A percentile compares a stretch with the other conserved stretches of the same genome.
phyloP scores from a whole-genome alignment of 1,284 basidiomycete species.

The Neonothopanus nambi region DNA sequence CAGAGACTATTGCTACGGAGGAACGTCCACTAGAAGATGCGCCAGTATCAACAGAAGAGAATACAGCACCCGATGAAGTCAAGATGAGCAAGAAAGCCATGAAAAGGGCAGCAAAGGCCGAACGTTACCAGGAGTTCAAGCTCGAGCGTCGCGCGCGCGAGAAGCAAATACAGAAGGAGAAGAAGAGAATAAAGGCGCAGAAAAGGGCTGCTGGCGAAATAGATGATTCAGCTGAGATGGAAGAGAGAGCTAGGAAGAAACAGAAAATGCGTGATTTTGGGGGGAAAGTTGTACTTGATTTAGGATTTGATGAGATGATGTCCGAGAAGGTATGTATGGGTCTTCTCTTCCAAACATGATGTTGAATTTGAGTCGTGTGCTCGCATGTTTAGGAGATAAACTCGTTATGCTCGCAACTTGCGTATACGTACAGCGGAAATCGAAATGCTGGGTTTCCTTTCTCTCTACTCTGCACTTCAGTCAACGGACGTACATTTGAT shows the following conservation, averaged over 20 bases:
- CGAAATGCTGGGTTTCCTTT: slow-evolving; percentile 74
- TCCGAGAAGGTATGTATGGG: slow-evolving; percentile 76
- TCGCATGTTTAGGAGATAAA: slow-evolving; percentile 71
- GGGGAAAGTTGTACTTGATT: slow-evolving; percentile 83
- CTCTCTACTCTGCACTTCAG: slow-evolving; percentile 76
- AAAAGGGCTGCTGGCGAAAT: slow-evolving; percentile 58
- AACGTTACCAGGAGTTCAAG: slow-evolving; percentile 67
- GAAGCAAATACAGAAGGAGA: slow-evolving; percentile 70
- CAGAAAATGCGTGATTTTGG: slow-evolving; percentile 53
- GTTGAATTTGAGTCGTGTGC: neutral
- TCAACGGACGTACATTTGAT: slow-evolving; percentile 67
- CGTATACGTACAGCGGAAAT: slow-evolving; percentile 88
- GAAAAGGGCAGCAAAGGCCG: slow-evolving; percentile 74
- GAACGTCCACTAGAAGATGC: neutral
- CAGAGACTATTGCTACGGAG: no score
- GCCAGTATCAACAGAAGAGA: slow-evolving; percentile 23
- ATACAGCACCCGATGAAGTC: neutral
- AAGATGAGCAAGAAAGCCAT: slow-evolving; percentile 72
- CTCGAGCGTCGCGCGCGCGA: slow-evolving; percentile 75
- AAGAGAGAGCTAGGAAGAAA: slow-evolving; percentile 39
- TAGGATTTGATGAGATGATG: slow-evolving; percentile 96
- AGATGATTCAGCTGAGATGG: slow-evolving; percentile 42
- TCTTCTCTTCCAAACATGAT: slow-evolving; percentile 4
- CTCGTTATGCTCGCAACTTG: slow-evolving; percentile 86
- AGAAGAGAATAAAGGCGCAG: slow-evolving; percentile 54